These are phyloP conservation scores for Stagonosporopsis tanaceti DNA, from an alignment of 2,329 filamentous ascomycete genomes.

Conservation along the genomic window DNA sequence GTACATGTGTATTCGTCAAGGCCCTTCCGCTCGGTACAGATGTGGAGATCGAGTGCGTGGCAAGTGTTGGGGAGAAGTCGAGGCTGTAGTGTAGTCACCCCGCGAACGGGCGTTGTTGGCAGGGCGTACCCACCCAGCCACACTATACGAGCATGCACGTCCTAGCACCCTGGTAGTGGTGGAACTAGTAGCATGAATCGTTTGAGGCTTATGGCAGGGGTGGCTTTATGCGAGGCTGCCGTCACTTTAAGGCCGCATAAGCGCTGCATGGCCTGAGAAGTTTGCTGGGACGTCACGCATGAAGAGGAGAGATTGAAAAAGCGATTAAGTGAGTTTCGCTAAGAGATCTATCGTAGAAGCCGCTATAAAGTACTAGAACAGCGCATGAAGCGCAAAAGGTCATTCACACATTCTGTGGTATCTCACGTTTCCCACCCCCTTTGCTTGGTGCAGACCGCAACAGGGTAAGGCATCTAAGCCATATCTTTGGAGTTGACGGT, in stretches of 20 bases:
- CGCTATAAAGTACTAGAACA: constrained; percentile 9
- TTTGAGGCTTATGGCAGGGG: neutral
- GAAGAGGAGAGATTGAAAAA: neutral
- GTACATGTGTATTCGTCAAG: constrained; percentile 30
- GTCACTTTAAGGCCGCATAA: neutral
- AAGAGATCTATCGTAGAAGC: constrained; percentile 5
- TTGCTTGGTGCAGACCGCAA: neutral
- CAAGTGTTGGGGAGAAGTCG: neutral
- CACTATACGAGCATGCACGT: neutral
- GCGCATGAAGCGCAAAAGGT: constrained; percentile 4
- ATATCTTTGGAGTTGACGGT: constrained; percentile 29
- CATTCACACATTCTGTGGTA: constrained; percentile 1
- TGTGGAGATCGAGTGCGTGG: constrained; percentile 26
- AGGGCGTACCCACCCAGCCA: neutral
- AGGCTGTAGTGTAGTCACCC: neutral
- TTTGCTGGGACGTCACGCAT: neutral
- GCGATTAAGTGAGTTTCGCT: neutral
- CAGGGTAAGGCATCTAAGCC: neutral
- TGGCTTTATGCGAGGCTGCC: neutral
- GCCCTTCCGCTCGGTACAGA: constrained; percentile 28
- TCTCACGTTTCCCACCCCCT: neutral
- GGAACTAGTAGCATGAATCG: neutral
- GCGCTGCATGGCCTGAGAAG: neutral
- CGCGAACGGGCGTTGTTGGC: no score
- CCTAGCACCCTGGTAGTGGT: neutral